Conservation (phyloP, 768 basidiomycete species). For the Naematelia aurantialba region DNA sequence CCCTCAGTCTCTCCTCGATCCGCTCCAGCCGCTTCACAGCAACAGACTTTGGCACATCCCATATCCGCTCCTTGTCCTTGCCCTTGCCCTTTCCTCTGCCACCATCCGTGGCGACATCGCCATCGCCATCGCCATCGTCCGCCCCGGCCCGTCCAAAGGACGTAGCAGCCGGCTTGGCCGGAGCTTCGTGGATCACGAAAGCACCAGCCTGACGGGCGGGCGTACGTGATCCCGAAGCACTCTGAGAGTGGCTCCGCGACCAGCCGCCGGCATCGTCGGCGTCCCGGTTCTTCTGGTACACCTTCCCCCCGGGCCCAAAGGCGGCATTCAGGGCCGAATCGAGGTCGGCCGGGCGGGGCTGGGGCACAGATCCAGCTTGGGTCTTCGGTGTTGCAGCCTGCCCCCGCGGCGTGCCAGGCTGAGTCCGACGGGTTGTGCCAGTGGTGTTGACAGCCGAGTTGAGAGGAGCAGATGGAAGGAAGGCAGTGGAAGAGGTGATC, state of each 20-base stretch:
- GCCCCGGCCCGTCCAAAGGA: constrained; percentile 1
- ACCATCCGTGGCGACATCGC: constrained; percentile 4
- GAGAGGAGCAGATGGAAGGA: constrained; percentile 1
- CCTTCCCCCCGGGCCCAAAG: constrained; percentile 38
- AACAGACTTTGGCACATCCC: constrained; percentile 39
- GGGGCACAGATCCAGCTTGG: too few relatives aligned
- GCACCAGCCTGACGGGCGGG: constrained; percentile 7
- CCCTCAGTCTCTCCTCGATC: constrained; percentile 29
- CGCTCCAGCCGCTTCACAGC: constrained; percentile 40
- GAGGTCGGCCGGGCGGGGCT: constrained; percentile 6
- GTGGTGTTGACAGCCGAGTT: constrained; percentile 11
- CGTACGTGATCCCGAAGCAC: constrained; percentile 11
- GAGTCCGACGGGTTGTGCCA: constrained; percentile 2
- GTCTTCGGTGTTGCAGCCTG: neutral
- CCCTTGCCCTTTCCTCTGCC: constrained; percentile 27
- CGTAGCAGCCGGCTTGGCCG: too few relatives aligned
- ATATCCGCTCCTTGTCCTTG: constrained; percentile 32
- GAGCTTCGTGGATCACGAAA: neutral
- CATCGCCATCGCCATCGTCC: constrained; percentile 5
- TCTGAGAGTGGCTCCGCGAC: neutral
- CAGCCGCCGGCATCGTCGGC: constrained; percentile 15
- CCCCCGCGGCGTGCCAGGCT: neutral
- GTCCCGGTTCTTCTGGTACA: constrained; percentile 43
- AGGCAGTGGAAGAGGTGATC: constrained; percentile 8
- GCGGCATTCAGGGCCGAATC: constrained; percentile 28